These are phyloP conservation scores for Triangularia setosa DNA, from an alignment of 2,329 filamentous ascomycete species.

Conservation along the genomic window DNA sequence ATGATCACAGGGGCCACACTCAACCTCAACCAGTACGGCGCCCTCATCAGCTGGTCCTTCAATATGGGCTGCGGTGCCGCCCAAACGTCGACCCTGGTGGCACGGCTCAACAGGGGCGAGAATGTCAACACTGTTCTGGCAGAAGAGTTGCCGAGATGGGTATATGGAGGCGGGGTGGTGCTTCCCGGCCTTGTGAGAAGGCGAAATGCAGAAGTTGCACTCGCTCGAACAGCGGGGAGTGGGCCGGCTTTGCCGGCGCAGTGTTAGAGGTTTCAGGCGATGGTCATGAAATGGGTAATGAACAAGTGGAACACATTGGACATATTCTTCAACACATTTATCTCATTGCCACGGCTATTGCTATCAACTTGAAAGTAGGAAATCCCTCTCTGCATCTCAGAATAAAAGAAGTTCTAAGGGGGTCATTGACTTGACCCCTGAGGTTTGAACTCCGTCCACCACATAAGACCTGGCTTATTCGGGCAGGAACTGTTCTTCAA, in stretches of 20 bases:
- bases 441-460: no score
- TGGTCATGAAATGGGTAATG: no score
- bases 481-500: no score
- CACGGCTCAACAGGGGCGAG: constrained; percentile 42
- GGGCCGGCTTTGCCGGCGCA: constrained; percentile 17
- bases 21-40: constrained; percentile 50
- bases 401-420: no score
- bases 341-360: no score
- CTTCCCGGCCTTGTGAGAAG: constrained; percentile 40
- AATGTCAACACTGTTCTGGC: constrained; percentile 38
- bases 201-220: constrained; percentile 41
- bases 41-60: constrained; percentile 49
- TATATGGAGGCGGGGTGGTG: constrained; percentile 37
- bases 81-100: constrained; percentile 38
- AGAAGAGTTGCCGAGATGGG: constrained; percentile 47
- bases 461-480: no score
- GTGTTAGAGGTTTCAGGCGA: constrained; percentile 9
- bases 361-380: no score
- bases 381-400: no score
- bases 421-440: no score
- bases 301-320: no score
- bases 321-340: no score
- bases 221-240: constrained; percentile 26
- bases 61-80: constrained; percentile 46
- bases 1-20: constrained; percentile 33